Evolutionary conservation across 1,284 basidiomycete genomes (phyloP).

Genomic region (Apiotrichum siamense): DNA sequence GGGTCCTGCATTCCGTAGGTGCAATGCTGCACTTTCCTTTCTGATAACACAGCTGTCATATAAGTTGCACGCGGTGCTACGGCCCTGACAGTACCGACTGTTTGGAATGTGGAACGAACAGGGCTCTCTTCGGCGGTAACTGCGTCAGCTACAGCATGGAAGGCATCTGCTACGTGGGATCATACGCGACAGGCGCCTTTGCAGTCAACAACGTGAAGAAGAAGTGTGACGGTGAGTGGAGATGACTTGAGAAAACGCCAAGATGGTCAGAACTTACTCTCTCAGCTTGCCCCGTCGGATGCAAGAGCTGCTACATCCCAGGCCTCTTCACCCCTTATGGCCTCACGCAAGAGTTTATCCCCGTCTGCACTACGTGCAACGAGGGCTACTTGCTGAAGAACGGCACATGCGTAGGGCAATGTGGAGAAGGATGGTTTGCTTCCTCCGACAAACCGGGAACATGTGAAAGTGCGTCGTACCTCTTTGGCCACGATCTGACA

Average conservation of each 20-base stretch:
- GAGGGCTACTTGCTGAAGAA: conserved; percentile 45
- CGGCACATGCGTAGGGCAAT: conserved; percentile 38
- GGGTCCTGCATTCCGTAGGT: conserved; percentile 21
- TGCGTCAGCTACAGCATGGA: conserved; percentile 41
- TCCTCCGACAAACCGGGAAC: neutral
- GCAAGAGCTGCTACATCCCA: conserved; percentile 42
- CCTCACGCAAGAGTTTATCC: conserved; percentile 19
- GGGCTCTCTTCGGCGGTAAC: conserved; percentile 10
- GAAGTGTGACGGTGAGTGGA: conserved; percentile 48
- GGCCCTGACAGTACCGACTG: conserved; percentile 41
- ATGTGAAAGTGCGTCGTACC: neutral
- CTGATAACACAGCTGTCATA: neutral
- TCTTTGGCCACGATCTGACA: neutral
- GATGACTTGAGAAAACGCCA: no score
- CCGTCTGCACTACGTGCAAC: conserved; percentile 42
- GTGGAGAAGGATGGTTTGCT: conserved; percentile 34
- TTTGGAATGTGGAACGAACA: conserved; percentile 39
- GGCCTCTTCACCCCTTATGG: conserved; percentile 25
- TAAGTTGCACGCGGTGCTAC: neutral
- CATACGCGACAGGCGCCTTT: conserved; percentile 30
- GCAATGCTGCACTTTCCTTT: no score
- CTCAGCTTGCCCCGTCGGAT: conserved; percentile 47
- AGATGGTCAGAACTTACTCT: no score
- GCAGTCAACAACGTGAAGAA: conserved; percentile 41
- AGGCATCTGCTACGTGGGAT: conserved; percentile 20